A percentile compares a stretch with the other conserved stretches of the same genome.
Evolutionary conservation across 257 asterid species (phyloP).

Genomic region (Vinca minor): DNA sequence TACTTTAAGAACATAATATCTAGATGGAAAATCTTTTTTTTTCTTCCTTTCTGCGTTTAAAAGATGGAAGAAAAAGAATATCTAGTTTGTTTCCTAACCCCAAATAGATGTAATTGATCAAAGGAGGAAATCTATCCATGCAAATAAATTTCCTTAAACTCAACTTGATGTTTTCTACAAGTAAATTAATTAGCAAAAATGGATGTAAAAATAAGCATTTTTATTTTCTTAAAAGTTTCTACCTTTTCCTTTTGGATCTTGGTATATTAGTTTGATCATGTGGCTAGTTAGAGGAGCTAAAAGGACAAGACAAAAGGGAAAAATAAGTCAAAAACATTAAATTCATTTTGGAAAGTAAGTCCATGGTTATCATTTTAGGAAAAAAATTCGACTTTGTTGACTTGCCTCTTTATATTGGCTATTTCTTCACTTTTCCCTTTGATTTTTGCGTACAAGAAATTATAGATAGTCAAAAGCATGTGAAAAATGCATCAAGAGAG

Average conservation of each 20-base stretch:
- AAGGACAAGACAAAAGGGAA: neutral
- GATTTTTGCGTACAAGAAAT: too few species aligned
- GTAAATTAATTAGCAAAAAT: too few species aligned
- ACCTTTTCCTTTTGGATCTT: too few species aligned
- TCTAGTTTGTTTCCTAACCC: neutral
- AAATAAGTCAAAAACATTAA: slow-evolving; percentile 4
- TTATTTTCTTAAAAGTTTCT: too few species aligned
- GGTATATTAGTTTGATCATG: too few species aligned
- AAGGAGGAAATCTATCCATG: neutral
- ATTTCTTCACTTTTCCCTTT: too few species aligned
- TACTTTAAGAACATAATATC: neutral
- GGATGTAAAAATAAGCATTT: too few species aligned
- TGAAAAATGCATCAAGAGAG: too few species aligned
- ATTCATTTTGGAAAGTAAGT: slow-evolving; percentile 4
- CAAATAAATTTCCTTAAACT: neutral
- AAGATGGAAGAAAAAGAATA: neutral
- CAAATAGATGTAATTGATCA: neutral
- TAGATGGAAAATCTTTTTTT: neutral
- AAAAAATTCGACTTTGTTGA: neutral
- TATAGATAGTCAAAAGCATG: too few species aligned
- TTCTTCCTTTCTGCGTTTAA: too few species aligned
- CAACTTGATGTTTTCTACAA: too few species aligned
- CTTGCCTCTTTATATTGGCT: neutral
- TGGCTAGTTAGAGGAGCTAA: too few species aligned
- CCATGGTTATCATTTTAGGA: neutral